Percentiles rank a stretch among this genome's conserved stretches.
These are phyloP conservation scores for Picea sitchensis DNA, from an alignment of 75 land plant species.

Conservation along the genomic window DNA sequence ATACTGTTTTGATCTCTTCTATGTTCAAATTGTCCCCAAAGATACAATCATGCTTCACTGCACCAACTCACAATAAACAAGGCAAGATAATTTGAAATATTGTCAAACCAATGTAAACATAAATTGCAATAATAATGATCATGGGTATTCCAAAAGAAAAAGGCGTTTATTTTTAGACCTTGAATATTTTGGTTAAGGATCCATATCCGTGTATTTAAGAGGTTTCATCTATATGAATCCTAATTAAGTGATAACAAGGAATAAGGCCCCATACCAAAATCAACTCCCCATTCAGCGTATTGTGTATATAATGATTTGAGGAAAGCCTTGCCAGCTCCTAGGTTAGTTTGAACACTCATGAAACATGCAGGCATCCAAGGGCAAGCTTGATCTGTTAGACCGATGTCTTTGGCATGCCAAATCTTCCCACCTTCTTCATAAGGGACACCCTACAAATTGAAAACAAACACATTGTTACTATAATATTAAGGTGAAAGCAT, in stretches of 20 bases:
- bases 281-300: slow-evolving; percentile 92
- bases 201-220: too few relatives aligned
- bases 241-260: background rate
- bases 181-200: too few relatives aligned
- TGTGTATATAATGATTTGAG: slow-evolving; percentile 74
- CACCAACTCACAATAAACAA: background rate
- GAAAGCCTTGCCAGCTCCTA: slow-evolving; percentile 77
- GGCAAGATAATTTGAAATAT: too few relatives aligned
- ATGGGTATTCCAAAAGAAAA: too few relatives aligned
- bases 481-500: slow-evolving; percentile 5
- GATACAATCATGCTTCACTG: slow-evolving; percentile 95
- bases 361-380: slow-evolving; percentile 82
- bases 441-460: slow-evolving; percentile 39
- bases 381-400: slow-evolving; percentile 47
- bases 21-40: slow-evolving; percentile 75
- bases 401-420: slow-evolving; percentile 80
- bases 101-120: too few relatives aligned
- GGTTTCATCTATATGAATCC: background rate
- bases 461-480: background rate
- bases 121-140: too few relatives aligned
- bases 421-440: slow-evolving; percentile 34
- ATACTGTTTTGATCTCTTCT: slow-evolving; percentile 61
- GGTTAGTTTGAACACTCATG: slow-evolving; percentile 63
- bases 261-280: slow-evolving; percentile 52
- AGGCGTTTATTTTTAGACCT: too few relatives aligned